Evolutionary conservation across 148 eudicot species (phyloP).

Genomic region (Rhododendron simsii): DNA sequence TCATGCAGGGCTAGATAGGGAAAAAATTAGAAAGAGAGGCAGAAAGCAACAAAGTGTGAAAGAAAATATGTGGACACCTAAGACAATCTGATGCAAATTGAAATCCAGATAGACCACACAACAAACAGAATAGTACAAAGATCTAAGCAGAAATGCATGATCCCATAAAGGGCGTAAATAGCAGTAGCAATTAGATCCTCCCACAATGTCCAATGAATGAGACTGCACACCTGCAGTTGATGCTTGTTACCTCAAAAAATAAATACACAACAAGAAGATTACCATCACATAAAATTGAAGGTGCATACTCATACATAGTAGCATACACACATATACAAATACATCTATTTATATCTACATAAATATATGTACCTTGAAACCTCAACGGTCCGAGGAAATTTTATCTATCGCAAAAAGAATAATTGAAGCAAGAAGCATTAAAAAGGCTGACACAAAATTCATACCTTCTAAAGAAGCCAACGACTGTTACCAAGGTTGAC

Average conservation of each 20-base stretch:
- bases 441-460: background rate
- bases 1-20: background rate
- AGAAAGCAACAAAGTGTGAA: background rate
- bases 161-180: background rate
- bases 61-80: background rate
- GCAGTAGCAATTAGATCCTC: background rate
- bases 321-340: background rate
- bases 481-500: constrained; percentile 50
- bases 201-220: background rate
- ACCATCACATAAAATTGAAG: background rate
- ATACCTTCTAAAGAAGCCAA: constrained; percentile 67
- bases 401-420: background rate
- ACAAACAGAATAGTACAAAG: background rate
- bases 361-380: background rate
- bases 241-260: background rate
- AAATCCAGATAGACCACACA: constrained; percentile 1
- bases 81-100: background rate
- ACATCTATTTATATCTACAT: background rate
- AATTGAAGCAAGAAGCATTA: background rate
- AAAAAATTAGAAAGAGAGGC: background rate
- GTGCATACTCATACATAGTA: background rate
- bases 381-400: background rate
- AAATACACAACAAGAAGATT: background rate
- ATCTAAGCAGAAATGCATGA: background rate
- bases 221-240: background rate